Evolutionary conservation across 192 early-diverging fungal species (phyloP), one percentile per base, ranked within the genome.

Genomic region (Backusella westeae): DNA sequence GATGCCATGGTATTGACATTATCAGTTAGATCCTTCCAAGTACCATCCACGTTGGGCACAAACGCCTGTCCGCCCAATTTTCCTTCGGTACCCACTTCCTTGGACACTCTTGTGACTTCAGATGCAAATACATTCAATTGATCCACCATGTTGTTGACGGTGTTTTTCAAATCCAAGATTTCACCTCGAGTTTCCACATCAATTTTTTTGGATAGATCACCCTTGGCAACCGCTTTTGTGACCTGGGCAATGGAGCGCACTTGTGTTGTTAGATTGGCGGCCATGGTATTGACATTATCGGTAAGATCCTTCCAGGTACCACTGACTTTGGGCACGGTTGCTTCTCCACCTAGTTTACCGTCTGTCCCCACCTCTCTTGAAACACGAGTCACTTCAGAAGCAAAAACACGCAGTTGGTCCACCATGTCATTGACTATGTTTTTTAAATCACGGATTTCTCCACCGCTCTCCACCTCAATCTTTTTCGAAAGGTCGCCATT

Each of bases 391-490:
- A 92, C 91, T 76, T 92, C 88, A 8, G 81, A 66, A 6, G 87
- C 84, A 74, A 93, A 93, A 0, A 83, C 82, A 29, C 78, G 77
- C 7, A 92, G 76, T 56, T 90, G 88, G 53, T 90, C 88, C 21
- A 94, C 92, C 87, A 93, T 90, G 32, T 68, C 85, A 81, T 93
- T 93, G 56, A 93, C 88, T 0, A 87, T 92, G 15, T 86, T 78
- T 77, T 91, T 91, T 4, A 93, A 80, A 70, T 92, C 90, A 32
- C 83, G 75, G 46, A 92, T 89, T 79, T 93, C 92, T 65, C 92
- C 92, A 56, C 82, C 77, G 29, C 83, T 87, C 41, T 90, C 87
- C 9, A 92, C 89, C n/a, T 85, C 81, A 49, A 94, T 86, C 19
- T 81, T 87, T 73, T 89, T 88, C 5, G 85, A 87, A 34, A 94